Percentiles rank a stretch among this genome's conserved stretches.
phyloP scores from a whole-genome alignment of 768 basidiomycete species.

The Lepiota venenata region DNA sequence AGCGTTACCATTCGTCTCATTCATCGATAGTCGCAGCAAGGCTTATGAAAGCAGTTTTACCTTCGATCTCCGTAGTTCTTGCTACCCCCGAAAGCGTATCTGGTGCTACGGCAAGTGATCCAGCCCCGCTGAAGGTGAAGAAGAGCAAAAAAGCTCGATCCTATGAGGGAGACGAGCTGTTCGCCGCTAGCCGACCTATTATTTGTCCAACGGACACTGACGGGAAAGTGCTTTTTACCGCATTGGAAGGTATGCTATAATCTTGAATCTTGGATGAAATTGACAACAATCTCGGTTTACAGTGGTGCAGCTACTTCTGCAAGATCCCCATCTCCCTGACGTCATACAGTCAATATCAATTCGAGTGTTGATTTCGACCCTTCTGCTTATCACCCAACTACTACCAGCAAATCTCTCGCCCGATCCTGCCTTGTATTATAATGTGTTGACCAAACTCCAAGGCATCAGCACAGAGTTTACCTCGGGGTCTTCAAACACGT shows the following conservation, averaged over 20 bases:
- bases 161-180: constrained; percentile 75
- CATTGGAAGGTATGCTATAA: constrained; percentile 54
- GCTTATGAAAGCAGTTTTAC: constrained; percentile 50
- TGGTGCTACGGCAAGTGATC: constrained; percentile 16
- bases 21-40: constrained; percentile 49
- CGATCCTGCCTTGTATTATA: constrained; percentile 45
- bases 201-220: constrained; percentile 50
- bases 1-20: constrained; percentile 40
- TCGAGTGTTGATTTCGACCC: constrained; percentile 54
- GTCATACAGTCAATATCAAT: constrained; percentile 56
- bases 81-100: constrained; percentile 27
- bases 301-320: constrained; percentile 52
- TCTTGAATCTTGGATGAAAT: background rate
- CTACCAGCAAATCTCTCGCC: constrained; percentile 52
- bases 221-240: constrained; percentile 45
- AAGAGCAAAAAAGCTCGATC: constrained; percentile 64
- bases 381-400: constrained; percentile 54
- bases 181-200: constrained; percentile 45
- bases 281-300: constrained; percentile 3
- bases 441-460: constrained; percentile 44
- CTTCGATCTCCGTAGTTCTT: constrained; percentile 47
- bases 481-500: constrained; percentile 50
- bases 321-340: constrained; percentile 46
- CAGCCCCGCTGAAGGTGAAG: constrained; percentile 30
- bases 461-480: constrained; percentile 44